Evolutionary conservation across 768 basidiomycete genomes (phyloP).

Genomic region (Lentinula lateritia): DNA sequence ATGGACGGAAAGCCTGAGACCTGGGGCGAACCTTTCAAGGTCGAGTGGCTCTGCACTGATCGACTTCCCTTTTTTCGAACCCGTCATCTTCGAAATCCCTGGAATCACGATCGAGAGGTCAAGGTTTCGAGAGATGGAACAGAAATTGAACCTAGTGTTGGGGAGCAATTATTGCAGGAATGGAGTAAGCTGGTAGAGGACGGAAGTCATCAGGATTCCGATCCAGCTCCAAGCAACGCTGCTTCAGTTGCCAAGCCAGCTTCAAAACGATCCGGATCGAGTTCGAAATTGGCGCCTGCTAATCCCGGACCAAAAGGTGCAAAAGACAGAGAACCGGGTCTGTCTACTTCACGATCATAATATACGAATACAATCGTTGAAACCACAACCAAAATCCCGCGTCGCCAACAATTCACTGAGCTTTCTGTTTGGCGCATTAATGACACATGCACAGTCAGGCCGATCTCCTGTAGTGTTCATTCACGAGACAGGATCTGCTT

Average conservation of each 20-base stretch:
- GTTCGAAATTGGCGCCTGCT: not conserved
- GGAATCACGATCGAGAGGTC: slow-evolving; percentile 83
- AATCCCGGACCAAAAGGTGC: not conserved
- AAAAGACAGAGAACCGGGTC: not conserved
- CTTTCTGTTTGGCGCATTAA: not conserved
- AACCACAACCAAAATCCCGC: not conserved
- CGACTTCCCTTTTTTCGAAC: slow-evolving; percentile 72
- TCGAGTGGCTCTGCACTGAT: slow-evolving; percentile 76
- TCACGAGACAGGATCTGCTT: slow-evolving; percentile 6
- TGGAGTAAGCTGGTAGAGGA: slow-evolving; percentile 42
- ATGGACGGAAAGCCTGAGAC: slow-evolving; percentile 21
- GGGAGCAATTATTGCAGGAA: slow-evolving; percentile 61
- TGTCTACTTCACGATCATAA: slow-evolving; percentile 7
- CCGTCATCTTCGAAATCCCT: slow-evolving; percentile 81
- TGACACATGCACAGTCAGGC: not conserved
- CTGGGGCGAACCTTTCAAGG: slow-evolving; percentile 78
- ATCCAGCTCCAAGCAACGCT: not conserved
- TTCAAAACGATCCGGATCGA: slow-evolving; percentile 7
- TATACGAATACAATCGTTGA: slow-evolving; percentile 1
- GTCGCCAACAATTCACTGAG: not conserved
- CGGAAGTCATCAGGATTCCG: slow-evolving; percentile 5
- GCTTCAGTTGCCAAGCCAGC: not conserved
- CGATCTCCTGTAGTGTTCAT: slow-evolving; percentile 1
- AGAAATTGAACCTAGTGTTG: slow-evolving; percentile 79
- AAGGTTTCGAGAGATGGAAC: slow-evolving; percentile 89